These are phyloP conservation scores for Gymnopilus junonius DNA, from an alignment of 768 basidiomycete genomes.

Conservation along the genomic window DNA sequence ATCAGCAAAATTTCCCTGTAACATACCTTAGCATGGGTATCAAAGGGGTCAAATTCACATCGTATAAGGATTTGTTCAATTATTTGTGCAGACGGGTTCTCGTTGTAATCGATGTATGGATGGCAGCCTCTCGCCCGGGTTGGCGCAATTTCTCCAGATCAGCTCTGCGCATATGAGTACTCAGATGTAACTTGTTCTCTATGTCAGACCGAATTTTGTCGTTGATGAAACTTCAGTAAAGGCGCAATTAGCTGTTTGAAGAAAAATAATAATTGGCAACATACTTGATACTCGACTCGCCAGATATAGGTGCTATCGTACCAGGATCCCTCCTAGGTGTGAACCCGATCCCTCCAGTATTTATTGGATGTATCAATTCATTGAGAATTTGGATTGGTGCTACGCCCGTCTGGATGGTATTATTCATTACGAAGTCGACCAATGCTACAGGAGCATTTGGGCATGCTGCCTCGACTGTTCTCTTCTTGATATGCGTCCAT, in stretches of 20 bases:
- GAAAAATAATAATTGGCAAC: background rate
- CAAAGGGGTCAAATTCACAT: no score
- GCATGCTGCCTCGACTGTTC: background rate
- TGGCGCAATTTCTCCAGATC: background rate
- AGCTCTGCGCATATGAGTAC: background rate
- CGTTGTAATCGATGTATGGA: background rate
- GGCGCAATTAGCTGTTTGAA: background rate
- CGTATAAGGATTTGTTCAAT: no score
- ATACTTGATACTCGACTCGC: background rate
- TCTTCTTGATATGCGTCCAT: background rate
- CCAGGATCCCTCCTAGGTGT: background rate
- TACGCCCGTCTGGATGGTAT: background rate
- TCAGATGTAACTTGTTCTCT: background rate
- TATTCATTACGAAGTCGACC: slow-evolving; percentile 3
- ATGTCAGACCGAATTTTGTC: background rate
- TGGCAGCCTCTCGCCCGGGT: background rate
- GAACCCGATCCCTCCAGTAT: background rate
- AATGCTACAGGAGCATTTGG: background rate
- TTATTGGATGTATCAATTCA: background rate
- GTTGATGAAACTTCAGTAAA: background rate
- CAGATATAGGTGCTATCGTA: background rate
- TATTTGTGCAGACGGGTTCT: background rate
- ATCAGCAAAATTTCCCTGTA: no score
- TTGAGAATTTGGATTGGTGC: background rate
- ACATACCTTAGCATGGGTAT: no score